These are phyloP conservation scores for Hygrophila difformis DNA, from an alignment of 257 asterid species.

Conservation along the genomic window DNA sequence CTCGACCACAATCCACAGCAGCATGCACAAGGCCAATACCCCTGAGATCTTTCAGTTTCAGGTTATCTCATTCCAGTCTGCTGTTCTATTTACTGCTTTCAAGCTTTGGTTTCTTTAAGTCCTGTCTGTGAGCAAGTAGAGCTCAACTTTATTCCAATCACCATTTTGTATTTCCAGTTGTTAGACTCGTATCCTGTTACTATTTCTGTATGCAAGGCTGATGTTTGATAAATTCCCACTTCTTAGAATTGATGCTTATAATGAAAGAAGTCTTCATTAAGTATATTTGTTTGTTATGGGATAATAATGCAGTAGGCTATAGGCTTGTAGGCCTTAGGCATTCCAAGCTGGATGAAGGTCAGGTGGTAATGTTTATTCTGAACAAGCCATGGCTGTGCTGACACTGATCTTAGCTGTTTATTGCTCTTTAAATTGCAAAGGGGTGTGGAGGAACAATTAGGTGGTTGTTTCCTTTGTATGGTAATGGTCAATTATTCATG, in stretches of 20 bases:
- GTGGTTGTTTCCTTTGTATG: conserved; percentile 17
- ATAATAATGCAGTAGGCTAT: conserved; percentile 26
- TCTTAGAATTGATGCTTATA: conserved; percentile 12
- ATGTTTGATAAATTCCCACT: conserved; percentile 19
- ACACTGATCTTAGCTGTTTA: conserved; percentile 24
- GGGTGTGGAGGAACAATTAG: conserved; percentile 16
- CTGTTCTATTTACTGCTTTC: conserved; percentile 19
- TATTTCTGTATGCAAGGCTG: conserved; percentile 18
- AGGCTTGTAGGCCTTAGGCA: too few relatives aligned
- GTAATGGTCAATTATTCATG: conserved; percentile 29
- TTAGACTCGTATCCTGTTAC: conserved; percentile 17
- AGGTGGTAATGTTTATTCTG: not conserved
- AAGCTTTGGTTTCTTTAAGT: conserved; percentile 12
- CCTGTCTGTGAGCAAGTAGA: conserved; percentile 31
- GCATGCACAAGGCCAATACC: conserved; percentile 20
- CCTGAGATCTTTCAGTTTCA: conserved; percentile 39
- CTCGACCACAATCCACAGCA: conserved; percentile 19
- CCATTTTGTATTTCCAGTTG: conserved; percentile 20
- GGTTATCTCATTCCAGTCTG: conserved; percentile 32
- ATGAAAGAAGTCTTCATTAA: conserved; percentile 9
- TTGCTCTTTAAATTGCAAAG: conserved; percentile 14
- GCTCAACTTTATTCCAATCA: conserved; percentile 30
- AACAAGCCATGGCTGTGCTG: conserved; percentile 3
- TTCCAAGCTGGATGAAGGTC: conserved; percentile 15
- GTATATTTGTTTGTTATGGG: conserved; percentile 4